These are phyloP conservation scores for Phaffia australis DNA, from an alignment of 768 basidiomycete species.

Conservation along the genomic window DNA sequence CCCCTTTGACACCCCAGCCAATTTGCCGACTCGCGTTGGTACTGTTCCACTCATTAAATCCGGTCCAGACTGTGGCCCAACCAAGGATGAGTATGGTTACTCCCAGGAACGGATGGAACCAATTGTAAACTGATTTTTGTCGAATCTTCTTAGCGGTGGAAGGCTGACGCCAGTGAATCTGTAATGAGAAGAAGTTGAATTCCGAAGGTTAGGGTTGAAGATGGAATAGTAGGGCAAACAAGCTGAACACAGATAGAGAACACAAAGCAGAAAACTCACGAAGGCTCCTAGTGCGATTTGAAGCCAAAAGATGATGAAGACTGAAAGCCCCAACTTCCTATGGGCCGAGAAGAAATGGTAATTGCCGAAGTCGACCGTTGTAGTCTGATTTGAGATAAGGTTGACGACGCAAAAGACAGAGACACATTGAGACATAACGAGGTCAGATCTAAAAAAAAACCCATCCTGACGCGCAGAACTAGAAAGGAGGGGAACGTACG, in stretches of 20 bases:
- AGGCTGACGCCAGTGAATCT: neutral
- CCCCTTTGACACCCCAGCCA: neutral
- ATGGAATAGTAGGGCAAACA: neutral
- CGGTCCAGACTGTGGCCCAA: constrained; percentile 14
- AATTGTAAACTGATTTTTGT: constrained; percentile 7
- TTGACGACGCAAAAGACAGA: constrained; percentile 13
- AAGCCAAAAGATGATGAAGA: constrained; percentile 11
- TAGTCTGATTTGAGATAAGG: neutral
- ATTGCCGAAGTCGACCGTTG: neutral
- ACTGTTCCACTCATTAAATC: neutral
- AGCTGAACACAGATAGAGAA: neutral
- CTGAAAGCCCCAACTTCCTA: constrained; percentile 1
- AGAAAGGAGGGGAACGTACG: constrained; percentile 10
- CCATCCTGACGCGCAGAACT: neutral
- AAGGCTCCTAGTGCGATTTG: constrained; percentile 16
- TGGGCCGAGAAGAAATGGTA: constrained; percentile 17
- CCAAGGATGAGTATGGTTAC: constrained; percentile 7
- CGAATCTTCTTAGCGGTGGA: neutral
- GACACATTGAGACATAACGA: neutral
- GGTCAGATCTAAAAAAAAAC: neutral
- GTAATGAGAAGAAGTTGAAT: constrained; percentile 6
- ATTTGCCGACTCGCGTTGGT: neutral
- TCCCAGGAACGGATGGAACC: constrained; percentile 5
- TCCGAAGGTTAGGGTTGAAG: neutral
- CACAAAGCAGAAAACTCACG: neutral